Conservation (phyloP, 1,139 yeast genomes). For the Nakaseomyces glabratus region DNA sequence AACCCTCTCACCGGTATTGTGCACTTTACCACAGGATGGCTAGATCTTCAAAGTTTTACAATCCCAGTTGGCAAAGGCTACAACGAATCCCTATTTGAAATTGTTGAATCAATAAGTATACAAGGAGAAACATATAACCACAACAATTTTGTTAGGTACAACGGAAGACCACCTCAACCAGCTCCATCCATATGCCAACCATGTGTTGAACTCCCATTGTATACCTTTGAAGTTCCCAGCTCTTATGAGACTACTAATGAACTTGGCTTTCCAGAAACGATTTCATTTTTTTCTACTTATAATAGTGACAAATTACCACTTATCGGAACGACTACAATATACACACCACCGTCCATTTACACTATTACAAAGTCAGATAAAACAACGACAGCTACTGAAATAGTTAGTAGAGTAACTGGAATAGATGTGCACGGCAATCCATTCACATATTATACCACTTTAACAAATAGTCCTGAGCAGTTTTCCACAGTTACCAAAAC, state of each 20-base stretch:
- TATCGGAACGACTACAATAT: slow-evolving; percentile 3
- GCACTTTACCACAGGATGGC: slow-evolving; percentile 1
- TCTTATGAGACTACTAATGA: neutral
- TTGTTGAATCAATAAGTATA: neutral
- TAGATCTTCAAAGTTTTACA: neutral
- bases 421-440: slow-evolving; percentile 1
- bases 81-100: neutral
- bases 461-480: no score
- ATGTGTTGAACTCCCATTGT: slow-evolving; percentile 1
- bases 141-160: neutral
- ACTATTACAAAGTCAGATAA: neutral
- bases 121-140: neutral
- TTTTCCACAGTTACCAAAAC: no score
- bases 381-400: slow-evolving; percentile 1
- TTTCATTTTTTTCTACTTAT: neutral
- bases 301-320: neutral
- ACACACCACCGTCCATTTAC: slow-evolving; percentile 1
- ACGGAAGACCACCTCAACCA: neutral
- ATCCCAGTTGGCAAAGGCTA: neutral
- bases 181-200: neutral
- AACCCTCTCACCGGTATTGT: neutral
- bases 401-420: slow-evolving; percentile 2
- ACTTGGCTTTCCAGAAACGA: neutral
- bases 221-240: neutral
- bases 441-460: slow-evolving; percentile 1